phyloP scores from a whole-genome alignment of 306 rosid genomes.

The Trifolium subterraneum region DNA sequence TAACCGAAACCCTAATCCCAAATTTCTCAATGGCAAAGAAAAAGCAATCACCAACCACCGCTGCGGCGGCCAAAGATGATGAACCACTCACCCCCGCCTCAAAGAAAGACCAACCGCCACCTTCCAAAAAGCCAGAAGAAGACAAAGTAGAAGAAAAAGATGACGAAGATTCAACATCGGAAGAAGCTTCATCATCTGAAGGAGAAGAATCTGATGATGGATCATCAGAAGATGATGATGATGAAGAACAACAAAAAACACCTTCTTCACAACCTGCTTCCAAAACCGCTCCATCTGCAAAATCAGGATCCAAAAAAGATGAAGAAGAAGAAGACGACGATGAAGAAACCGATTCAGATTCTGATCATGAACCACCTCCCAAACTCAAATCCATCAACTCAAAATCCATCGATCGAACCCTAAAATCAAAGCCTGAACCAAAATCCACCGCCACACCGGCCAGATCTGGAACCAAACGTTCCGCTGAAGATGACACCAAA shows the following conservation, averaged over 20 bases:
- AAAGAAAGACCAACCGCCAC: conserved; percentile 35
- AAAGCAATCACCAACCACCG: background rate
- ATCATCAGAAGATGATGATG: conserved; percentile 45
- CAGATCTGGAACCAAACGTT: conserved; percentile 51
- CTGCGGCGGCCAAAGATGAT: background rate
- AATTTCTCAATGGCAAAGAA: conserved; percentile 58
- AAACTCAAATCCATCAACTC: background rate
- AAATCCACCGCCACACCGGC: conserved; percentile 34
- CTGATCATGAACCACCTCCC: background rate
- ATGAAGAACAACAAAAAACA: conserved; percentile 44
- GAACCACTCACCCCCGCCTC: conserved; percentile 71
- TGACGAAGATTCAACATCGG: background rate
- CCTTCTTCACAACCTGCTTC: conserved; percentile 28
- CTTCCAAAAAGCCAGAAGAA: background rate
- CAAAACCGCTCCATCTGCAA: conserved; percentile 35
- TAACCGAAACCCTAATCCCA: conserved; percentile 39
- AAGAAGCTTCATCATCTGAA: conserved; percentile 5
- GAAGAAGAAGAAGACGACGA: background rate
- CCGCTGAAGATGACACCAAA: conserved; percentile 34
- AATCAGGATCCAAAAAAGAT: conserved; percentile 19
- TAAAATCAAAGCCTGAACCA: conserved; percentile 12
- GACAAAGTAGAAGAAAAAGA: background rate
- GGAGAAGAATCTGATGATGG: conserved; percentile 47
- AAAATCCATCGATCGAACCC: background rate
- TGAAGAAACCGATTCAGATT: conserved; percentile 46